Evolutionary conservation across 768 basidiomycete genomes (phyloP).

Genomic region (Botryobasidium botryosum): DNA sequence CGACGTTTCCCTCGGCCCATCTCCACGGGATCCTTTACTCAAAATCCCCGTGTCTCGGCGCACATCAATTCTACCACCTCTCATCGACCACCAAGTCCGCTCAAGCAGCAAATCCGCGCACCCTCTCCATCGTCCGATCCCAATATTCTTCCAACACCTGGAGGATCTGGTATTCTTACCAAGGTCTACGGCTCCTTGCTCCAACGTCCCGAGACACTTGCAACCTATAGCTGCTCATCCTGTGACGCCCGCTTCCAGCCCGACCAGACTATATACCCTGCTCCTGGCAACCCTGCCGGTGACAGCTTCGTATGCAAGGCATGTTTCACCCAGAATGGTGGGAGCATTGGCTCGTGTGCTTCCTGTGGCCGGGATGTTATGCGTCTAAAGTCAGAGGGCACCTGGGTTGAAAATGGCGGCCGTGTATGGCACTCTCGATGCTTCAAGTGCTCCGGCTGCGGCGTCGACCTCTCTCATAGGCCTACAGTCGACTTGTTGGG

Average conservation of each 20-base stretch:
- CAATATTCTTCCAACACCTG: conserved; percentile 42
- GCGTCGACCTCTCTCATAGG: conserved; percentile 48
- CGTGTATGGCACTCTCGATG: conserved; percentile 71
- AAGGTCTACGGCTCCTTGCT: conserved; percentile 77
- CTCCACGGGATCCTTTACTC: no score
- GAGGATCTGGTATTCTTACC: conserved; percentile 37
- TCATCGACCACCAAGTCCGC: conserved; percentile 38
- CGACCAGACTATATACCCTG: conserved; percentile 71
- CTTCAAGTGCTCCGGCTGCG: conserved; percentile 59
- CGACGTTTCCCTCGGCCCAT: no score
- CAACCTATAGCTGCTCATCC: conserved; percentile 47
- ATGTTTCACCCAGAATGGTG: conserved; percentile 57
- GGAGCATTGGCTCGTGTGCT: conserved; percentile 59
- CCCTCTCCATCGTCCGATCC: conserved; percentile 30
- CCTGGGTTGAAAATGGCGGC: conserved; percentile 52
- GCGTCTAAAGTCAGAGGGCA: conserved; percentile 58
- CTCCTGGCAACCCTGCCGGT: conserved; percentile 17
- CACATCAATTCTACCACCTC: conserved; percentile 40
- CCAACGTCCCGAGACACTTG: conserved; percentile 59
- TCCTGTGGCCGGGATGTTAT: conserved; percentile 54
- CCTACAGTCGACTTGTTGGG: conserved; percentile 79
- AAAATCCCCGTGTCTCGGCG: conserved; percentile 27
- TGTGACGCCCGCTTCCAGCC: conserved; percentile 54
- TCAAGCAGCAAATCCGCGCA: conserved; percentile 26
- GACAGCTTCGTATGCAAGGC: conserved; percentile 51